Percentiles rank a stretch among this genome's conserved stretches.
Conservation (phyloP, 1,139 yeast species). For the Williopsis jadinii region DNA sequence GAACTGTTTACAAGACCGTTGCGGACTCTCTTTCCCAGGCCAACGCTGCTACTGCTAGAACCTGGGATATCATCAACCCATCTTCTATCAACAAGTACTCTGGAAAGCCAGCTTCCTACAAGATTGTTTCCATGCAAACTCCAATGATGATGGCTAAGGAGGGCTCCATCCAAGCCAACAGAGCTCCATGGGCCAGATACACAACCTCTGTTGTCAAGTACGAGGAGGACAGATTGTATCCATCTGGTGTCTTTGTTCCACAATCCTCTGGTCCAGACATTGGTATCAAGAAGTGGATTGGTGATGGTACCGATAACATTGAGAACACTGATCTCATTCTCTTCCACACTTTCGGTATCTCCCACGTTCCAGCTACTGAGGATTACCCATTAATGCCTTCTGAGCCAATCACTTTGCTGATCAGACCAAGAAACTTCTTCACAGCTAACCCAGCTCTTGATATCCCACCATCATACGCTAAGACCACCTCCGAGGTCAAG, state of each 20-base stretch:
- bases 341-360: slow-evolving; percentile 78
- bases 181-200: slow-evolving; percentile 77
- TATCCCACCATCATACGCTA: slow-evolving; percentile 61
- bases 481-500: slow-evolving; percentile 45
- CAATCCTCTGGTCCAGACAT: slow-evolving; percentile 69
- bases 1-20: slow-evolving; percentile 59
- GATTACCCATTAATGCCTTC: slow-evolving; percentile 90
- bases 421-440: slow-evolving; percentile 77
- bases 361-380: slow-evolving; percentile 85
- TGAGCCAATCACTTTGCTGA: slow-evolving; percentile 65
- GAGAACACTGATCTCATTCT: slow-evolving; percentile 65
- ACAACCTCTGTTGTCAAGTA: slow-evolving; percentile 66
- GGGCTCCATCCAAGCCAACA: slow-evolving; percentile 68
- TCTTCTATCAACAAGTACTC: slow-evolving; percentile 58
- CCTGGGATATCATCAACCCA: slow-evolving; percentile 80
- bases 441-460: slow-evolving; percentile 71
- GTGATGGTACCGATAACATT: slow-evolving; percentile 53
- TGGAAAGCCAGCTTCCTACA: slow-evolving; percentile 68
- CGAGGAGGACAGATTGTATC: slow-evolving; percentile 52
- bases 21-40: slow-evolving; percentile 59
- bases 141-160: slow-evolving; percentile 68
- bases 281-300: slow-evolving; percentile 71
- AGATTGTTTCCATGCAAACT: slow-evolving; percentile 71
- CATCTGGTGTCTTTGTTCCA: slow-evolving; percentile 76
- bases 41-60: slow-evolving; percentile 55